Evolutionary conservation across 2,329 filamentous ascomycete species (phyloP), one percentile per base, ranked within the genome.

Genomic region (Pyricularia sp.): DNA sequence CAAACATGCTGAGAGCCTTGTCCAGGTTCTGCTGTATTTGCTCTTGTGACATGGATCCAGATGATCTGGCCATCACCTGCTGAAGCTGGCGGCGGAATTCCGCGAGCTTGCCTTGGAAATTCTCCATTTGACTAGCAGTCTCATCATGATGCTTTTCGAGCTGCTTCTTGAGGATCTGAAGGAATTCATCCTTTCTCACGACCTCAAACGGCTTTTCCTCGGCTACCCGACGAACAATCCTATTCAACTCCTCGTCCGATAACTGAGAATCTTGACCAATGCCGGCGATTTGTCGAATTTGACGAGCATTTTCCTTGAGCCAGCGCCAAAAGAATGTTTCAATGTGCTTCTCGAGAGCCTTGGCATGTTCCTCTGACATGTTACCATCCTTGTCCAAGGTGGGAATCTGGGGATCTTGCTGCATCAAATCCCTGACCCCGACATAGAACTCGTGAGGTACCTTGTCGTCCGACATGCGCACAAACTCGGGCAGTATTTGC

Each of bases 371-470:
- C 10, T 82, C 77, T 0, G 79, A 78, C 3, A 80, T 75, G 22
- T 77, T 69, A 16, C 76, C 71, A 24, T 72, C 72, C 33, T 76
- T 75, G 44, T 82, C 76, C 3, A 84, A 69, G 3, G 75, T 79
- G 49, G 84, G 71, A 53, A 85, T 77, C 33, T 75, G 74, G 1
- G 75, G 75, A 59, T 84, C 82, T 1, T 76, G 72, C 24, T 75
- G 75, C 62, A 89, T 81, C 65, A 81, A 78, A 64, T 82, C 80
- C 28, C 79, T 77, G 9, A 91, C 72, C 0, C 87, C 88, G 65
- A 84, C 78, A 82, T 85, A 91, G 66, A 91, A 89, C 2, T 85
- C 80, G 28, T 83, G 78, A 0, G 82, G 76, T 19, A 90, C 81
- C 26, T 82, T 74, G 33, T 76, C 73, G 65, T 81, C 76, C 8